Percentiles rank a stretch among this genome's conserved stretches.
Conservation (phyloP, 2,329 filamentous ascomycete genomes). For the Endocalyx cinctus region DNA sequence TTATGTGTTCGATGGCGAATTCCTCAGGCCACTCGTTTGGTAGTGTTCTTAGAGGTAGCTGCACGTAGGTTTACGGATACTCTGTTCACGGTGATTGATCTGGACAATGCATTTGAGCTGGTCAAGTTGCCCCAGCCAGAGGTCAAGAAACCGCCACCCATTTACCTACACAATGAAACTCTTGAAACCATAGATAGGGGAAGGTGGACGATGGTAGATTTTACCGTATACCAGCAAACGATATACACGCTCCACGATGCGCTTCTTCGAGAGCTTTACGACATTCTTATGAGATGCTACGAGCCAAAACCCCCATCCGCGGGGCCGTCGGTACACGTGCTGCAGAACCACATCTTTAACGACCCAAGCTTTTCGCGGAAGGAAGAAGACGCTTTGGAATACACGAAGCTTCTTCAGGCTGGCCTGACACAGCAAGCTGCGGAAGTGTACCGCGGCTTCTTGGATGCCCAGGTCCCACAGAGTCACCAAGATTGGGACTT, state of each 20-base stretch:
- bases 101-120: slow-evolving; percentile 79
- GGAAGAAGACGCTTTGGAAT: slow-evolving; percentile 66
- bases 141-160: slow-evolving; percentile 57
- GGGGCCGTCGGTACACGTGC: slow-evolving; percentile 71
- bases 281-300: slow-evolving; percentile 82
- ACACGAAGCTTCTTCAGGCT: slow-evolving; percentile 65
- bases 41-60: slow-evolving; percentile 79
- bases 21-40: slow-evolving; percentile 72
- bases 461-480: slow-evolving; percentile 75
- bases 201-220: slow-evolving; percentile 66
- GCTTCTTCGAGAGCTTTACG: slow-evolving; percentile 80
- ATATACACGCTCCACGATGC: slow-evolving; percentile 74
- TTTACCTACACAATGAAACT: slow-evolving; percentile 46
- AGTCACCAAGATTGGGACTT: slow-evolving; percentile 85
- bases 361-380: slow-evolving; percentile 72
- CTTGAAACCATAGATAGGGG: slow-evolving; percentile 54
- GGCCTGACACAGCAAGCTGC: slow-evolving; percentile 70
- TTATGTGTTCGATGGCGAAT: slow-evolving; percentile 85
- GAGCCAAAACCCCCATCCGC: slow-evolving; percentile 81
- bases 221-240: slow-evolving; percentile 67
- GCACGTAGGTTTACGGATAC: slow-evolving; percentile 81
- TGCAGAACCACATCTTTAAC: slow-evolving; percentile 76
- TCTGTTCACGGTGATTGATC: slow-evolving; percentile 72
- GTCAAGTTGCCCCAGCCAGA: slow-evolving; percentile 69
- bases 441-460: slow-evolving; percentile 72